Conservation (phyloP, 345 rosid species). For the Camelina sativa region DNA sequence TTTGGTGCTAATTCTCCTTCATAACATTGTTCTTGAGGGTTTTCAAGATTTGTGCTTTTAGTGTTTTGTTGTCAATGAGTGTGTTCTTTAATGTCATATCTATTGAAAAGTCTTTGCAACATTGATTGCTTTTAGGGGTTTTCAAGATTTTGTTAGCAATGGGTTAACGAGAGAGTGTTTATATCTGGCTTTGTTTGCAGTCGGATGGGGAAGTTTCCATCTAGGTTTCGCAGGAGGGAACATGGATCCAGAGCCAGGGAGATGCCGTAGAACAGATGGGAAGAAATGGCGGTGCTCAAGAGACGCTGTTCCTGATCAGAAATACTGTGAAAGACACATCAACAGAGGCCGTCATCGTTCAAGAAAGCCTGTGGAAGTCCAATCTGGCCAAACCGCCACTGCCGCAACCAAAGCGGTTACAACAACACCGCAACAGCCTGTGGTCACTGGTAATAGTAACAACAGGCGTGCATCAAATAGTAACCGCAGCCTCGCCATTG, state of each 20-base stretch:
- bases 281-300: constrained; percentile 89
- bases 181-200: constrained; percentile 38
- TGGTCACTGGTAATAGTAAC: constrained; percentile 39
- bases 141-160: not conserved
- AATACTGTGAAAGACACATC: constrained; percentile 80
- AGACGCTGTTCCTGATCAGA: constrained; percentile 76
- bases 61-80: constrained; percentile 4
- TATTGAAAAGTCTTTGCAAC: not conserved
- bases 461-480: constrained; percentile 37
- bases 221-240: constrained; percentile 59
- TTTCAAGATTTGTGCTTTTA: constrained; percentile 14
- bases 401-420: constrained; percentile 50
- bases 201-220: constrained; percentile 72
- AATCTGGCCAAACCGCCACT: constrained; percentile 53
- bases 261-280: constrained; percentile 84
- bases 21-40: not conserved
- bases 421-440: constrained; percentile 40
- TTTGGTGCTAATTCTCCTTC: constrained; percentile 10
- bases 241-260: constrained; percentile 70
- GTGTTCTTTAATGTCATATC: constrained; percentile 17
- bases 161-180: constrained; percentile 7
- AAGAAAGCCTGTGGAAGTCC: constrained; percentile 87
- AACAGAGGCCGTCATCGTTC: constrained; percentile 90
- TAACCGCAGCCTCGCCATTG: constrained; percentile 37
- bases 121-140: not conserved